phyloP scores from a whole-genome alignment of 2,329 filamentous ascomycete genomes.

The Cladosporium cucumerinum region DNA sequence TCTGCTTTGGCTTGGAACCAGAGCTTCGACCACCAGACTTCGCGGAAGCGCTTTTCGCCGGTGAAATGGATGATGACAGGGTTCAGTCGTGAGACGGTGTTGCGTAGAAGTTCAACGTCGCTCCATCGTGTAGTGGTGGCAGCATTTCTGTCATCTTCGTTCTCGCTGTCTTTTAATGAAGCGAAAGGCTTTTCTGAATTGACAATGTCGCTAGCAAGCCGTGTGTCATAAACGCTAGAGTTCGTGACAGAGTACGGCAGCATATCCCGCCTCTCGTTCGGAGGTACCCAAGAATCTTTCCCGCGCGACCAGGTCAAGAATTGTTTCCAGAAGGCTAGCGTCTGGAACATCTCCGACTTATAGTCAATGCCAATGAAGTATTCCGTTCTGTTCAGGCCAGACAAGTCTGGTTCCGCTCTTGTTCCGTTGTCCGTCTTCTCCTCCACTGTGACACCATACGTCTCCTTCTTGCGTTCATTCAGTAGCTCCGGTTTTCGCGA shows the following conservation, averaged over 20 bases:
- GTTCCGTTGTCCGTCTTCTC: conserved; percentile 38
- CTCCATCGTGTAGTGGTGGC: conserved; percentile 20
- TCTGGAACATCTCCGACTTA: conserved; percentile 47
- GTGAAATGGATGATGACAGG: conserved; percentile 31
- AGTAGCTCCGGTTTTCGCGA: conserved; percentile 34
- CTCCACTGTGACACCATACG: conserved; percentile 31
- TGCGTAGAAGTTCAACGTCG: conserved; percentile 27
- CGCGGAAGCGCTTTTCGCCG: conserved; percentile 30
- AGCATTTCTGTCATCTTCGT: conserved; percentile 11
- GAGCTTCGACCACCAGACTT: conserved; percentile 32
- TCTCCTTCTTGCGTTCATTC: conserved; percentile 33
- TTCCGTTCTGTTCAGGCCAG: conserved; percentile 42
- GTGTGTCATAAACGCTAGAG: conserved; percentile 21
- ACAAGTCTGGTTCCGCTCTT: conserved; percentile 23
- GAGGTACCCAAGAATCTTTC: conserved; percentile 29
- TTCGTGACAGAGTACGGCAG: conserved; percentile 15
- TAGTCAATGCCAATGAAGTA: conserved; percentile 49
- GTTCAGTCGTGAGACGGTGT: conserved; percentile 28
- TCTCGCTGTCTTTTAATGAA: conserved; percentile 20
- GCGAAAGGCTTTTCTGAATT: conserved; percentile 26
- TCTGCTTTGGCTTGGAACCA: conserved; percentile 31
- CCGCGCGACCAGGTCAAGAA: conserved; percentile 36
- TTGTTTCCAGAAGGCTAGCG: conserved; percentile 32
- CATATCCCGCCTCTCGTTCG: conserved; percentile 6
- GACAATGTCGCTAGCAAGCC: conserved; percentile 24